Conservation (phyloP, 257 asterid species). For the Catharanthus roseus region DNA sequence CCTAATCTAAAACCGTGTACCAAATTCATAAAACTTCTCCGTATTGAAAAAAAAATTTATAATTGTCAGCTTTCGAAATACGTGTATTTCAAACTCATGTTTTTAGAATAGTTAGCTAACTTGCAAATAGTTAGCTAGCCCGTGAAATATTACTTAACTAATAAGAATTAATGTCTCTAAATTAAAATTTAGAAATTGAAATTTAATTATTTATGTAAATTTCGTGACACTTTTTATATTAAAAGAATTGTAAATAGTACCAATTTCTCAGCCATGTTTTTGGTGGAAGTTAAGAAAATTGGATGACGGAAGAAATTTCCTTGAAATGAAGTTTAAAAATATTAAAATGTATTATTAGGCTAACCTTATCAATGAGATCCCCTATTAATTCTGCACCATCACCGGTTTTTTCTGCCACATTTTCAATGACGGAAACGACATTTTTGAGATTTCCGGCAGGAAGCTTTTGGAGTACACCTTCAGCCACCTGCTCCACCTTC, state of each 20-base stretch:
- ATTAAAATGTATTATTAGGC: not conserved
- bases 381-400: conserved; percentile 17
- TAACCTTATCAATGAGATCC: conserved; percentile 30
- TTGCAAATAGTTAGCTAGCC: too few relatives aligned
- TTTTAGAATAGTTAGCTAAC: too few relatives aligned
- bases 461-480: conserved; percentile 16
- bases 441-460: conserved; percentile 23
- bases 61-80: too few relatives aligned
- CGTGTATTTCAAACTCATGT: too few relatives aligned
- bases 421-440: conserved; percentile 11
- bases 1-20: not conserved
- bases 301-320: not conserved
- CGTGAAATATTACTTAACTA: too few relatives aligned
- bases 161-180: too few relatives aligned
- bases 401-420: conserved; percentile 20
- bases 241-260: too few relatives aligned
- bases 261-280: not conserved
- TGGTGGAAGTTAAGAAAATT: not conserved
- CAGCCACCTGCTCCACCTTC: conserved; percentile 25
- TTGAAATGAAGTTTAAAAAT: too few relatives aligned
- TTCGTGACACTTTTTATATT: too few relatives aligned
- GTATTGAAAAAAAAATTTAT: too few relatives aligned
- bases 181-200: too few relatives aligned
- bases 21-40: not conserved
- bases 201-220: too few relatives aligned